phyloP scores from a whole-genome alignment of 2,329 filamentous ascomycete species.

The Pseudogymnoascus verrucosus region DNA sequence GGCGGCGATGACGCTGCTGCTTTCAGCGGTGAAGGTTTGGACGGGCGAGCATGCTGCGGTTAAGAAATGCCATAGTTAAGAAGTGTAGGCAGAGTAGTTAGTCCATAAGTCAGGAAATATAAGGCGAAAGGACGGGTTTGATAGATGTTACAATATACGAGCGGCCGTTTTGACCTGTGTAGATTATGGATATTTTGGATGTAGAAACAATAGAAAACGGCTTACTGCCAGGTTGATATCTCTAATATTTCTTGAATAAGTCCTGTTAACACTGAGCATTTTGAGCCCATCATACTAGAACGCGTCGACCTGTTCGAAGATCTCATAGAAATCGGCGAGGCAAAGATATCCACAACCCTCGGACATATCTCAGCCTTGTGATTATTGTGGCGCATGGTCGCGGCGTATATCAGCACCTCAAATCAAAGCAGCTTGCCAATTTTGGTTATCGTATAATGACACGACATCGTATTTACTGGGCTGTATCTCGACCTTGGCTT shows the following conservation, averaged over 20 bases:
- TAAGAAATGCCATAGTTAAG: not conserved
- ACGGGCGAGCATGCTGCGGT: not conserved
- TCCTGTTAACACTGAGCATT: not conserved
- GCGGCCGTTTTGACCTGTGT: not conserved
- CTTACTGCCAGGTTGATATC: not conserved
- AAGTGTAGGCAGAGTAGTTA: not conserved
- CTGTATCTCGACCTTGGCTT: not conserved
- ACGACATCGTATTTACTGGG: not conserved
- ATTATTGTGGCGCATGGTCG: not conserved
- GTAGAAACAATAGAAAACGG: not conserved
- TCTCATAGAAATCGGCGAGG: not conserved
- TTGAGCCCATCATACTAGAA: not conserved
- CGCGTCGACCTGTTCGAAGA: no score
- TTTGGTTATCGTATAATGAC: not conserved
- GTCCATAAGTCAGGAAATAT: not conserved
- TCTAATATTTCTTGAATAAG: not conserved
- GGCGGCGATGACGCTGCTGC: slow-evolving; percentile 12
- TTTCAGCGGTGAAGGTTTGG: not conserved
- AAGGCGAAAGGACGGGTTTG: not conserved
- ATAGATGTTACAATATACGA: not conserved
- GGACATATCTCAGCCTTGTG: not conserved
- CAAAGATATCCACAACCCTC: not conserved
- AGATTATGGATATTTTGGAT: not conserved
- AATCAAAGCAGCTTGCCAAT: not conserved
- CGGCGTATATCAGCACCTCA: not conserved